Base-by-base conservation (phyloP, 129 eudicot species). In the Artemisia tridentata region DNA sequence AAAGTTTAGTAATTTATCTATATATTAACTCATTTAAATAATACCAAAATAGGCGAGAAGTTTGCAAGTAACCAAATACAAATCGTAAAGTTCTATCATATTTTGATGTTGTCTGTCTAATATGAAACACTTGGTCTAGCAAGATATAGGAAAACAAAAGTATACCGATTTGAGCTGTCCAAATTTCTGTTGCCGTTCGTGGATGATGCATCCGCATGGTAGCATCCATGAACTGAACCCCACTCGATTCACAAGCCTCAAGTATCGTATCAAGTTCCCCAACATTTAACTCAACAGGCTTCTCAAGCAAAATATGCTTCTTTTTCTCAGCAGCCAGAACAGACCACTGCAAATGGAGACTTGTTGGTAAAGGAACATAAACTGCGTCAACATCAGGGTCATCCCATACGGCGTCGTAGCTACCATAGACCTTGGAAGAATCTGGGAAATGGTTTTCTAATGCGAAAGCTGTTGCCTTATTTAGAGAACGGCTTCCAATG, bases 151-250 rank as follows among this genome's bases (percentile, higher is more conserved):
- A n/a, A n/a, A n/a, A n/a, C n/a, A n/a, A n/a, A n/a, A n/a, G n/a
- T n/a, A n/a, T n/a, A n/a, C n/a, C n/a, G n/a, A n/a, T n/a, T n/a
- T n/a, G n/a, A n/a, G n/a, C n/a, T n/a, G n/a, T n/a, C n/a, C n/a
- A n/a, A n/a, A n/a, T n/a, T n/a, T n/a, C n/a, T n/a, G n/a, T n/a
- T n/a, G n/a, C 69, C 14, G 96, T 88, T 52, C 96, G 69, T 2
- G 96, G 91, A 46, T 86, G 91, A 67, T 88, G 96, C 88, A 88
- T 86, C 96, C 96, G 86, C 96, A 85, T 85, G 63, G 96, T 88
- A 56, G 76, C 84, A 34, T 88, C 96, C 96, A 88, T 88, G 75
- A 69, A 79, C 87, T 85, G 96, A 63, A 88, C 88, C 67, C 91
- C 91, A 77, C 69, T 86, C 5, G 85, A 65, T 47, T 85, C 87